phyloP scores from a whole-genome alignment of 352 stramenopile genomes.

The Blastocystis sp. region DNA sequence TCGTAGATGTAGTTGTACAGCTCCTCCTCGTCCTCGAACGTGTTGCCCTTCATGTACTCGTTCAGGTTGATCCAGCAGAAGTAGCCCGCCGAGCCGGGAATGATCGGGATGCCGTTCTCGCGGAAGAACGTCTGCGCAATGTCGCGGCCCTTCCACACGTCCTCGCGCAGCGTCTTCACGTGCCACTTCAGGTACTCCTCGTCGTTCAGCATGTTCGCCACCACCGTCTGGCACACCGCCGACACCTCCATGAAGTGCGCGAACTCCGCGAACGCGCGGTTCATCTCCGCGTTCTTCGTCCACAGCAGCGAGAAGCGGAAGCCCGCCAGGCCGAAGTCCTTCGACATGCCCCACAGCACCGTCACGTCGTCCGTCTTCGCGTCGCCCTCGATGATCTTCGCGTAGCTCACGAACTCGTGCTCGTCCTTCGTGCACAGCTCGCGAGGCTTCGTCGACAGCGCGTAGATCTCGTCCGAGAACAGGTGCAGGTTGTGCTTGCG shows the following conservation, averaged over 20 bases:
- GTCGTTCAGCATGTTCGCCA: conserved; percentile 75
- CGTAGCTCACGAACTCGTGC: conserved; percentile 59
- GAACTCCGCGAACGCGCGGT: conserved; percentile 74
- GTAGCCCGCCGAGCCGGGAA: conserved; percentile 76
- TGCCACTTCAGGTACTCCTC: conserved; percentile 77
- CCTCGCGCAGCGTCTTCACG: conserved; percentile 74
- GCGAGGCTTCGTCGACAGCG: conserved; percentile 69
- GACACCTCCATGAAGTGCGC: conserved; percentile 76
- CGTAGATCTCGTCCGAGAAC: conserved; percentile 84
- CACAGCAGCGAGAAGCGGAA: conserved; percentile 80
- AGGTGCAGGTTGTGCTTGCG: conserved; percentile 77
- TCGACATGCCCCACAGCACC: conserved; percentile 80
- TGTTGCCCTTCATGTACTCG: conserved; percentile 68
- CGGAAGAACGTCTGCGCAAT: conserved; percentile 75
- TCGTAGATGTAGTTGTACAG: conserved; percentile 71
- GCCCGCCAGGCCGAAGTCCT: conserved; percentile 84
- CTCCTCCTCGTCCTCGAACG: conserved; percentile 70
- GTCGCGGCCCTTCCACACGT: conserved; percentile 74
- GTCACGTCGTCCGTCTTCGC: conserved; percentile 58
- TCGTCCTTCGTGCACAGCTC: conserved; percentile 32
- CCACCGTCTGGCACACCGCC: conserved; percentile 77
- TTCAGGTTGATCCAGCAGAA: conserved; percentile 83
- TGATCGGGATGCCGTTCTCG: conserved; percentile 76
- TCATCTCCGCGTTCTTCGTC: conserved; percentile 77
- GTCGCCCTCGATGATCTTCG: conserved; percentile 64